Evolutionary conservation across 2,329 filamentous ascomycete genomes (phyloP).

Genomic region (Zalaria obscura): DNA sequence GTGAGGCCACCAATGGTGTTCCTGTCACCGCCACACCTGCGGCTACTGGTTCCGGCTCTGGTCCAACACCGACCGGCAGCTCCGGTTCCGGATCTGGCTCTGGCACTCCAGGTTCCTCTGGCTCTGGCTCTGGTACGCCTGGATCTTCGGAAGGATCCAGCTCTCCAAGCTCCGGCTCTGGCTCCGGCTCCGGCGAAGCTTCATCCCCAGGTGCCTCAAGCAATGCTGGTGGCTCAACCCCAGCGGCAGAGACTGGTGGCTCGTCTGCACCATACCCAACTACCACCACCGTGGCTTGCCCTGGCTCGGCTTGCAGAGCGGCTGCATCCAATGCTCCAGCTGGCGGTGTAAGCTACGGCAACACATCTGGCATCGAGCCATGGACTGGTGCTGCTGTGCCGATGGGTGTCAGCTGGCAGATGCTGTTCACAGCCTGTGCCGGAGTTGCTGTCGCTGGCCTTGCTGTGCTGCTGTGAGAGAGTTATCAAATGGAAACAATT

Average conservation of each 20-base stretch:
- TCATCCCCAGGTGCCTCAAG: background rate
- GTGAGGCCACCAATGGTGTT: conserved; percentile 14
- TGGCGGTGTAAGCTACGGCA: background rate
- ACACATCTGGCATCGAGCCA: conserved; percentile 5
- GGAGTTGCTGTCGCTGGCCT: conserved; percentile 1
- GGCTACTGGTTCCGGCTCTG: conserved; percentile 5
- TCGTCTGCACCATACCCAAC: background rate
- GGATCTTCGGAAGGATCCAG: background rate
- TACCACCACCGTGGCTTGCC: conserved; percentile 9
- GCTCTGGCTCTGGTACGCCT: background rate
- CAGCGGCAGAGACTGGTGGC: background rate
- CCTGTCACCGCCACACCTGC: conserved; percentile 8
- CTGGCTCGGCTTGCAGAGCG: conserved; percentile 12
- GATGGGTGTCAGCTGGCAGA: background rate
- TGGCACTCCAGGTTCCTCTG: conserved; percentile 1
- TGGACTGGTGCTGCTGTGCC: conserved; percentile 5
- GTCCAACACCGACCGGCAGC: background rate
- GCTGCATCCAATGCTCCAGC: conserved; percentile 8
- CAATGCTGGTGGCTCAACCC: background rate
- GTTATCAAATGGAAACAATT: no score
- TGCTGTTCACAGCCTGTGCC: background rate
- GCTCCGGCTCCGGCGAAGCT: background rate
- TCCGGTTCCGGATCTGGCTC: background rate
- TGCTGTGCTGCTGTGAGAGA: conserved; percentile 3
- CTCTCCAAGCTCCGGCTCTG: background rate